phyloP scores from a whole-genome alignment of 1,284 basidiomycete genomes.

The Paramarasmius palmivorus region DNA sequence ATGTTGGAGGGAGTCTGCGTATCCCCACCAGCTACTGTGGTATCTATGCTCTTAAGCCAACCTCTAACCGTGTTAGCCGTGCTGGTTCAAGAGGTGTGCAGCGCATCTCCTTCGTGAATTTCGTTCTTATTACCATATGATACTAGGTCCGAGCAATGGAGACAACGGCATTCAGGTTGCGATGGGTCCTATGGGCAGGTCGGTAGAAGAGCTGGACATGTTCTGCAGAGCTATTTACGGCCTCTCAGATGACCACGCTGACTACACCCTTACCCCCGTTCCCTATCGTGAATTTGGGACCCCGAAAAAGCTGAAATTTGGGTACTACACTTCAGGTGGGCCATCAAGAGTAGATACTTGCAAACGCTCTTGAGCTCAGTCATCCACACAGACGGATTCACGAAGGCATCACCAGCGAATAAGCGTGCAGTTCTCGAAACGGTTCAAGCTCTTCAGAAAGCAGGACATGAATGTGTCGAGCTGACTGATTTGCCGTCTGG shows the following conservation, averaged over 20 bases:
- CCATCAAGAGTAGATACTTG: not conserved
- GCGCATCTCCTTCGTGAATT: not conserved
- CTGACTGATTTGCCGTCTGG: slow-evolving; percentile 51
- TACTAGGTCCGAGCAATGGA: slow-evolving; percentile 53
- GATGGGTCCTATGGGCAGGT: slow-evolving; percentile 70
- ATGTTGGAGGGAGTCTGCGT: slow-evolving; percentile 75
- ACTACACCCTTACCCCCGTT: slow-evolving; percentile 50
- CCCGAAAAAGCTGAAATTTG: slow-evolving; percentile 63
- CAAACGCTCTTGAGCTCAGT: slow-evolving; percentile 4
- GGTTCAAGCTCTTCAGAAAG: slow-evolving; percentile 61
- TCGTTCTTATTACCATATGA: not conserved
- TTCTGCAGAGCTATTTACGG: slow-evolving; percentile 59
- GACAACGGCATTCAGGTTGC: slow-evolving; percentile 65
- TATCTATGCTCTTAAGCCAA: slow-evolving; percentile 80
- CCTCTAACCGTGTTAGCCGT: slow-evolving; percentile 48
- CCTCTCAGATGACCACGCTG: slow-evolving; percentile 33
- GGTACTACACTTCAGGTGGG: slow-evolving; percentile 68
- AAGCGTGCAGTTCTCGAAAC: slow-evolving; percentile 80
- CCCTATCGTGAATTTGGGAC: slow-evolving; percentile 60
- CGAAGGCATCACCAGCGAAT: slow-evolving; percentile 78
- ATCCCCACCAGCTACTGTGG: slow-evolving; percentile 86
- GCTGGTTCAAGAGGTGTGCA: slow-evolving; percentile 48
- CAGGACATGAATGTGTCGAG: slow-evolving; percentile 80
- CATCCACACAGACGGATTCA: slow-evolving; percentile 50
- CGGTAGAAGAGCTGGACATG: slow-evolving; percentile 45